Evolutionary conservation across 345 rosid species (phyloP).

Genomic region (Mangifera indica): DNA sequence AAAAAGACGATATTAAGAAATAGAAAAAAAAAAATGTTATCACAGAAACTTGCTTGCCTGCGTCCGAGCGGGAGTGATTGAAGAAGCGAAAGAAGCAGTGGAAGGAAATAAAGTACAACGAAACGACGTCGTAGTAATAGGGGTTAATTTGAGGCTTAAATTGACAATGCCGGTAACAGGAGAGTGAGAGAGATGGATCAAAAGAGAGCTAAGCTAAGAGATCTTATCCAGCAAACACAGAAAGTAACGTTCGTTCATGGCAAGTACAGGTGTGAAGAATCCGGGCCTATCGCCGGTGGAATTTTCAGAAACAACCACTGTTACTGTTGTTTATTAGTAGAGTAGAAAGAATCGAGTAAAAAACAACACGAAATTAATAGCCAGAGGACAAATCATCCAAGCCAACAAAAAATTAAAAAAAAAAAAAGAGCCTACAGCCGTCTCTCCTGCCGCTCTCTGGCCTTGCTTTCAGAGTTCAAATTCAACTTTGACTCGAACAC

Average conservation of each 20-base stretch:
- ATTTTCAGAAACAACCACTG: background rate
- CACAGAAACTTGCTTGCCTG: slow-evolving; percentile 22
- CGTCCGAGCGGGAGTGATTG: background rate
- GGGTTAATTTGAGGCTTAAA: slow-evolving; percentile 25
- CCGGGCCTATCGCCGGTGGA: background rate
- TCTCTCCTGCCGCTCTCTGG: background rate
- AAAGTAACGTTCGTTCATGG: slow-evolving; percentile 33
- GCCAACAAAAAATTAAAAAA: too few species aligned
- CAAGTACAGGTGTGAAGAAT: slow-evolving; percentile 14
- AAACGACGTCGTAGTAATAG: slow-evolving; percentile 19
- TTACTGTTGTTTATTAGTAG: background rate
- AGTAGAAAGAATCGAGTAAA: background rate
- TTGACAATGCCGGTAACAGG: slow-evolving; percentile 29
- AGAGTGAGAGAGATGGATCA: slow-evolving; percentile 14
- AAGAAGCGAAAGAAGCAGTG: background rate
- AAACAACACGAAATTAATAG: background rate
- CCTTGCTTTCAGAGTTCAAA: background rate
- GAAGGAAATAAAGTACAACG: background rate
- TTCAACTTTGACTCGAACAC: background rate
- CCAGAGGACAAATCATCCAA: background rate
- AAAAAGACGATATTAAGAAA: background rate
- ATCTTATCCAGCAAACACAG: slow-evolving; percentile 26
- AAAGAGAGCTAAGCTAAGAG: slow-evolving; percentile 15
- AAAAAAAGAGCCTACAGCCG: background rate
- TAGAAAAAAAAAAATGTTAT: background rate